Conservation (phyloP, 2,329 filamentous ascomycete species). For the Aspergillus intermedius region DNA sequence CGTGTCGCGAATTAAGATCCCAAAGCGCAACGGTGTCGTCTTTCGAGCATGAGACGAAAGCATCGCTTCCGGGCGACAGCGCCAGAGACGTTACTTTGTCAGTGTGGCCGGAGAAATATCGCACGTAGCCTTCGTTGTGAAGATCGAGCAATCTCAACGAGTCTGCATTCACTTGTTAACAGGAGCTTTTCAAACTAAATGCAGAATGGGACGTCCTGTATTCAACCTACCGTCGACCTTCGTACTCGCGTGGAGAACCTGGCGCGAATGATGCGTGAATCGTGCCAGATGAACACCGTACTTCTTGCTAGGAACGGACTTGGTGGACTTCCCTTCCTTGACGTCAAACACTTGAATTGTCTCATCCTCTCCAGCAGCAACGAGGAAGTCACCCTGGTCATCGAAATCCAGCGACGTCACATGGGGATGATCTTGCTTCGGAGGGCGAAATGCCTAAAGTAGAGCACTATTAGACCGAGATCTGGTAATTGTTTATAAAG, state of each 20-base stretch:
- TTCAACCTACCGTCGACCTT: conserved; percentile 69
- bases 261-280: conserved; percentile 86
- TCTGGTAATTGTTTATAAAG: neutral
- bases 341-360: conserved; percentile 94
- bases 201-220: neutral
- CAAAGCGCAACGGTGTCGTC: conserved; percentile 90
- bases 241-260: conserved; percentile 91
- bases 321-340: conserved; percentile 80
- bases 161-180: conserved; percentile 37
- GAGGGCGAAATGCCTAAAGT: conserved; percentile 25
- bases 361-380: conserved; percentile 88
- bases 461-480: conserved; percentile 5
- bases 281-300: conserved; percentile 91
- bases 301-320: conserved; percentile 88
- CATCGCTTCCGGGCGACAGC: conserved; percentile 79
- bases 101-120: conserved; percentile 91
- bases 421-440: conserved; percentile 40
- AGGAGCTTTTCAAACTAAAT: neutral
- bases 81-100: conserved; percentile 74
- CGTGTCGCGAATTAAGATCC: conserved; percentile 75
- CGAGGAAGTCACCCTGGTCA: conserved; percentile 84
- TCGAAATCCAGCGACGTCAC: conserved; percentile 94
- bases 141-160: conserved; percentile 75
- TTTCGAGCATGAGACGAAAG: conserved; percentile 83
- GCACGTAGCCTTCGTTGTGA: conserved; percentile 93